These are phyloP conservation scores for Mikania micrantha DNA, from an alignment of 129 eudicot species.

Conservation along the genomic window DNA sequence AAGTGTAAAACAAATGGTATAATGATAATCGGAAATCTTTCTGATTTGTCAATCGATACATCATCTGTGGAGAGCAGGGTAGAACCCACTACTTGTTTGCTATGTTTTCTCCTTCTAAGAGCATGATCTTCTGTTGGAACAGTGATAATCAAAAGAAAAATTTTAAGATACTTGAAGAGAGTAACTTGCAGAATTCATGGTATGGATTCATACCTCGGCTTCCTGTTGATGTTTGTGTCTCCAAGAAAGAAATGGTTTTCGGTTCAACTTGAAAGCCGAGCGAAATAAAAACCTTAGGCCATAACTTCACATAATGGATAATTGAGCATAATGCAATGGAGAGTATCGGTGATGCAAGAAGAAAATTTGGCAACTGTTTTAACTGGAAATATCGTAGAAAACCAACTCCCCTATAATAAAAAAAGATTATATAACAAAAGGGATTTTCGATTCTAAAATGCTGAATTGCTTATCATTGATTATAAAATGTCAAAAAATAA, in stretches of 20 bases:
- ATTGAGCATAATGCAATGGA: conserved; percentile 64
- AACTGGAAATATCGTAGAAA: conserved; percentile 75
- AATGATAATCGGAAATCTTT: conserved; percentile 36
- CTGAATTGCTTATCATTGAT: neutral
- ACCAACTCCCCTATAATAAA: conserved; percentile 76
- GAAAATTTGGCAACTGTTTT: conserved; percentile 82
- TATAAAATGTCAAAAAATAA: neutral
- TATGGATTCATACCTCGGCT: conserved; percentile 39
- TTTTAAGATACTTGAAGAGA: neutral
- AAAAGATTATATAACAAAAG: neutral
- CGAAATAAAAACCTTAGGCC: conserved; percentile 45
- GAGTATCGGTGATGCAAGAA: conserved; percentile 84
- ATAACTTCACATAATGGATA: conserved; percentile 49
- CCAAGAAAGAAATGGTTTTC: neutral
- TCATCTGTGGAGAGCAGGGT: conserved; percentile 13
- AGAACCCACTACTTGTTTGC: conserved; percentile 15
- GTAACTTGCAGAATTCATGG: neutral
- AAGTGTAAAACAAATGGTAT: conserved; percentile 76
- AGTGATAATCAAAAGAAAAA: conserved; percentile 1
- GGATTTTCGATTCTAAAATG: neutral
- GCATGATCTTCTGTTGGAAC: conserved; percentile 31
- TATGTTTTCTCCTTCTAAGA: conserved; percentile 36
- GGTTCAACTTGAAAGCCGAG: conserved; percentile 54
- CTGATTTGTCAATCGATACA: conserved; percentile 25
- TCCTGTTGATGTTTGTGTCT: conserved; percentile 20